Evolutionary conservation across 2,329 filamentous ascomycete genomes (phyloP).

Genomic region (Sporothrix sp.): DNA sequence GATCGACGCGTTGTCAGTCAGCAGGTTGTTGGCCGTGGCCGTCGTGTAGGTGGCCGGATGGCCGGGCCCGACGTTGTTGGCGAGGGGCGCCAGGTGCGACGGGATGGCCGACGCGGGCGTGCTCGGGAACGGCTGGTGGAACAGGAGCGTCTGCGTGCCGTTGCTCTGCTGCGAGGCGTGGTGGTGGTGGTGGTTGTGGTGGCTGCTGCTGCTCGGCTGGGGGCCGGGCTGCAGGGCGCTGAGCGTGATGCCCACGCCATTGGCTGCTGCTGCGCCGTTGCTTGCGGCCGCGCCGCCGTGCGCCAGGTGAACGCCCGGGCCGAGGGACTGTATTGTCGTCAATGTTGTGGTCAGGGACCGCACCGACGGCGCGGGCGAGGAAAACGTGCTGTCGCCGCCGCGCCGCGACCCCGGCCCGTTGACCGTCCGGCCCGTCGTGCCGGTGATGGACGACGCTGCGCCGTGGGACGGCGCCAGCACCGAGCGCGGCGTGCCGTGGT

Average conservation of each 20-base stretch:
- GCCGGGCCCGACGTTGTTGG: slow-evolving; percentile 22
- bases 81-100: slow-evolving; percentile 50
- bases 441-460: slow-evolving; percentile 50
- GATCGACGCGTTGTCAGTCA: slow-evolving; percentile 80
- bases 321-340: slow-evolving; percentile 72
- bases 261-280: slow-evolving; percentile 26
- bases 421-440: slow-evolving; percentile 62
- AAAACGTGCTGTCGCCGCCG: slow-evolving; percentile 69
- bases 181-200: slow-evolving; percentile 23
- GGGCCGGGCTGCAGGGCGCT: slow-evolving; percentile 31
- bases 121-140: slow-evolving; percentile 56
- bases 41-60: slow-evolving; percentile 63
- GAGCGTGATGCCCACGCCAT: slow-evolving; percentile 6
- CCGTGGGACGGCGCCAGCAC: slow-evolving; percentile 67
- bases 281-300: too few species aligned
- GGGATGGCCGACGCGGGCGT: slow-evolving; percentile 63
- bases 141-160: slow-evolving; percentile 45
- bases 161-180: slow-evolving; percentile 29
- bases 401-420: slow-evolving; percentile 51
- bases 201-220: background rate
- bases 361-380: slow-evolving; percentile 70
- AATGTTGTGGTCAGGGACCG: slow-evolving; percentile 74
- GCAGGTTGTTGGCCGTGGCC: slow-evolving; percentile 72
- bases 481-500: slow-evolving; percentile 65
- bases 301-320: too few species aligned